Base-by-base conservation (phyloP, 129 eudicot species). In the Chrysanthemum seticuspe region DNA sequence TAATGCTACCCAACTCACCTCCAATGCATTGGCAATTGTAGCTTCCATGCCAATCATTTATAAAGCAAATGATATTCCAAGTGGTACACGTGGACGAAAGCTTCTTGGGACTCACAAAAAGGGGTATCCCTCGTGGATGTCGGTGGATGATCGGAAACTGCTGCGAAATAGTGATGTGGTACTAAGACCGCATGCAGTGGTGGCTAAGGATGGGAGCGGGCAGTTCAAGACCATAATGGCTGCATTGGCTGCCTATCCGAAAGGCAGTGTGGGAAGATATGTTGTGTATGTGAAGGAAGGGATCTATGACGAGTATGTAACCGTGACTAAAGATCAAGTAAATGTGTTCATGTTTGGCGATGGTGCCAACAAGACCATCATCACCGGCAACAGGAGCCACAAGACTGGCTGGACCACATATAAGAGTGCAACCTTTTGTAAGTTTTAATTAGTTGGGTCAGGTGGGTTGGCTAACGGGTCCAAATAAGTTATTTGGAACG, bases 311-410 rank as follows among this genome's bases (percentile, higher is more conserved):
- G 69, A 65, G 69, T 44, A 10, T 40, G 53, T 65, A 65, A 65
- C 23, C 7, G 69, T 65, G 69, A 65, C 69, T 5, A 44, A 40
- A 65, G 27, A 65, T 2, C 25, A 61, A 21, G 40, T 61, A 2
- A 61, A 40, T 3, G 53, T 65, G 7, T 65, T 65, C 29, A 65
- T 65, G 54, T 65, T 36, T 16, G 69, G 69, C 2, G 69, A 65
- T 65, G 69, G 69, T 6, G 13, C 52, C 10, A 7, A 19, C 6
- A 64, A 36, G 53, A 40, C 69, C 69, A 40, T 65, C 18, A 51
- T 65, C 29, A 65, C 69, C 14, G 54, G 69, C 21, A 65, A 65
- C 52, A 65, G 13, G 44, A 65, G 69, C 23, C 27, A 65, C 69
- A 65, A 65, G 27, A 65, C 23, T 65, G 54, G 69, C 14, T 65